These are phyloP conservation scores for Lachnum nothofagi DNA, from an alignment of 2,329 filamentous ascomycete species.

Conservation along the genomic window DNA sequence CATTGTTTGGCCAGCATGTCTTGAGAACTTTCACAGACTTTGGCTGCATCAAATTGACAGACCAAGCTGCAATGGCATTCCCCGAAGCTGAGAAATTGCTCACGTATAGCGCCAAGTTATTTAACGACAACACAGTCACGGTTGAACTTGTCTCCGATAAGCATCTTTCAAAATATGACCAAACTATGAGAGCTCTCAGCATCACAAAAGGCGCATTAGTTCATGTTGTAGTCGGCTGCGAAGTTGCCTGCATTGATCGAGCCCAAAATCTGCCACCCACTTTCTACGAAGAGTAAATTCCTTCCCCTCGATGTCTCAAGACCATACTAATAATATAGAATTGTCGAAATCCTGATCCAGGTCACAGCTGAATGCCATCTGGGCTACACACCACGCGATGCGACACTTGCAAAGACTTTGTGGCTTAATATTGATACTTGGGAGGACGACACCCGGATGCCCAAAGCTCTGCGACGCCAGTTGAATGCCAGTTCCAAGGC, in stretches of 20 bases:
- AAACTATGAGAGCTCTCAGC: conserved; percentile 9
- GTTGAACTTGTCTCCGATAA: conserved; percentile 17
- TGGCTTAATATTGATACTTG: conserved; percentile 34
- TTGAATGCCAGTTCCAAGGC: conserved; percentile 2
- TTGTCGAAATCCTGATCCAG: conserved; percentile 15
- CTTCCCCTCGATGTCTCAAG: not conserved
- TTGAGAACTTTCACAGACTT: conserved; percentile 36
- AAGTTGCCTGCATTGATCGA: conserved; percentile 6
- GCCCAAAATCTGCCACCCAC: conserved; percentile 7
- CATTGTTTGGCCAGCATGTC: conserved; percentile 42
- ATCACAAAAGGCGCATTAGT: not conserved
- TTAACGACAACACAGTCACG: conserved; percentile 10
- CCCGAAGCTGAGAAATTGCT: conserved; percentile 34
- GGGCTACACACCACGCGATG: conserved; percentile 28
- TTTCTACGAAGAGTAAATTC: conserved; percentile 15
- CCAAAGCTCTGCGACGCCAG: conserved; percentile 7
- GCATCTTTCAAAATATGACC: conserved; percentile 11
- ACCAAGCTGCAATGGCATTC: conserved; percentile 36
- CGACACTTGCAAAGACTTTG: conserved; percentile 25
- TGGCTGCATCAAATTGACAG: conserved; percentile 27
- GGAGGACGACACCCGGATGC: conserved; percentile 9
- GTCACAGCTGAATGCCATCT: conserved; percentile 15
- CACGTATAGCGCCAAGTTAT: conserved; percentile 7
- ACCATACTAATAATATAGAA: not conserved
- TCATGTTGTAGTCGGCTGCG: conserved; percentile 16